Evolutionary conservation across 2,329 filamentous ascomycete genomes (phyloP), one percentile per base, ranked within the genome.

Genomic region (Dactylonectria macrodidyma): DNA sequence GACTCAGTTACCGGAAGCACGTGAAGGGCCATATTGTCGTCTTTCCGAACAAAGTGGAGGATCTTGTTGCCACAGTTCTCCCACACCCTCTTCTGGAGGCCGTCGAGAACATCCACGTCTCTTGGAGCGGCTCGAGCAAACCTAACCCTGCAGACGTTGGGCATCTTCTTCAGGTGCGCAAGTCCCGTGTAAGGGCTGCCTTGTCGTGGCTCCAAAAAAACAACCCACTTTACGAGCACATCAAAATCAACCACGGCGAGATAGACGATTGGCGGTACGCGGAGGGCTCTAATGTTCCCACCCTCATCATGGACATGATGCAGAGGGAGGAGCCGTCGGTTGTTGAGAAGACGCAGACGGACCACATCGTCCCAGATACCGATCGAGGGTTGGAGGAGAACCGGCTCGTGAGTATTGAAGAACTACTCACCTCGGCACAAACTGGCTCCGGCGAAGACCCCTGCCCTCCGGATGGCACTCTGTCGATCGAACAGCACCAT

Each of bases 41-140:
- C 1, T 68, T 65, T 56, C 61, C 66, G 16, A 65, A 68, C 59
- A 66, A 62, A 3, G 65, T 72, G 14, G 30, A 70, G 52, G 62
- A 67, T 24, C 65, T 68, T 6, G 60, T 61, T 12, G 55, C 59
- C 2, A 62, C 34, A 2, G 66, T 71, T 19, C 60, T 71, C 22
- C 26, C 26, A 30, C 38, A 62, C 51, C 59, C 59, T 11, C 59
- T 62, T 62, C 59, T 62, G 26, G 16, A 44, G 33, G 41, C 59
- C 5, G 41, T 60, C 41, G 62, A 65, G 62, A 65, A 65, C 62
- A 65, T 65, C 50, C 50, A 65, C 14, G 57, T 65, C 16, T 65
- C 62, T 54, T 65, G 62, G 36, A 65, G 62, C 33, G 62, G 62
- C 12, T 14, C 62, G 8, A 59, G 14, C 26, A 59, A 14, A 16